Base-by-base conservation (phyloP, 2,329 filamentous ascomycete genomes). In the Aspergillus unguis region DNA sequence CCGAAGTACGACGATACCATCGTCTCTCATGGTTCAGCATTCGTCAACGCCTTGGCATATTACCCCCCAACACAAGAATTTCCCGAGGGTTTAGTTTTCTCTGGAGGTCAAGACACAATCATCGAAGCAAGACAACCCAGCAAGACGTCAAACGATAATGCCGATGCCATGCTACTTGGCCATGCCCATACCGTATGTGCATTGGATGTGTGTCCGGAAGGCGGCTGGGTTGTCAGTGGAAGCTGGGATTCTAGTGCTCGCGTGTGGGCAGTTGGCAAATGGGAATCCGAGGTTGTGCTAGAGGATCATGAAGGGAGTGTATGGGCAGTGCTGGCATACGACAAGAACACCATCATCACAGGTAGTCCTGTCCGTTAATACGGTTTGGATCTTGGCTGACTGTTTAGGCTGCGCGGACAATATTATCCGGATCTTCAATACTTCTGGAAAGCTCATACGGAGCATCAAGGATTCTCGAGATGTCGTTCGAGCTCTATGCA, bases 171-270 rank as follows among this genome's bases (percentile, higher is more conserved):
- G 57, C 80, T 99, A 7, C 77, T 96, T 46, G 92, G 94, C 9
- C 94, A 99, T 68, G 80, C 83, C 23, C 83, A 88, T 69, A 97
- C 97, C 64, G 85, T 99, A 42, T 96, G 92, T 69, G 82, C 92
- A 6, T 75, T 99, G 41, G 90, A 95, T 64, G 85, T 90, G 11
- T 86, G 86, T 46, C 82, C 86, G 1, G 81, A 85, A 54, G 87
- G 86, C 2, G 82, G 76, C 42, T 89, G 85, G 69, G 79, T 97
- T 37, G 85, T 96, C 43, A 97, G 92, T 59, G 94, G 92, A 31
- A 89, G 92, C 63, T 99, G 94, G 94, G 94, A 99, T 71, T 84
- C 84, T 29, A 87, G 91, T 58, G 92, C 90, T 28, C 86, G 90
- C 50, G 76, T 97, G 48, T 99, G 94, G 94, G 81, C 80, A 57